These are phyloP conservation scores for Leucogyrophana mollusca DNA, from an alignment of 768 basidiomycete species.

Conservation along the genomic window DNA sequence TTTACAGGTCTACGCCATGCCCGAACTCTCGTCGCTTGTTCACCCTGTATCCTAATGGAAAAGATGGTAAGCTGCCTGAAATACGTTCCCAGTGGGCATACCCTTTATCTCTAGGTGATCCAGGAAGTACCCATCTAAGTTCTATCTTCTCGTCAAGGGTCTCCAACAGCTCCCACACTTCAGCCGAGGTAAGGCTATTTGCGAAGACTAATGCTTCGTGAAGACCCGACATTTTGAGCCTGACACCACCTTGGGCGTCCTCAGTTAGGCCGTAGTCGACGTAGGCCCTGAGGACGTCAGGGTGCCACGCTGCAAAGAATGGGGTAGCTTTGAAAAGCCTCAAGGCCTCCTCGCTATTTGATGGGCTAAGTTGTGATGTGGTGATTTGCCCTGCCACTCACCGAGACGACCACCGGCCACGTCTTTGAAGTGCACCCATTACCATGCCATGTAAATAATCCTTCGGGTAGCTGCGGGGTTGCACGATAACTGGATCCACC, in stretches of 20 bases:
- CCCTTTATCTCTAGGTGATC: constrained; percentile 7
- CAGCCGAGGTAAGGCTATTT: constrained; percentile 31
- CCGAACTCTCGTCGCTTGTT: constrained; percentile 11
- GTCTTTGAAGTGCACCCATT: constrained; percentile 52
- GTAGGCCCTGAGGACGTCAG: constrained; percentile 57
- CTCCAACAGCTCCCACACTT: constrained; percentile 27
- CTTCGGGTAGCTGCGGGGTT: constrained; percentile 7
- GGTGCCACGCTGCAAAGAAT: constrained; percentile 76
- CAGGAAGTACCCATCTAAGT: constrained; percentile 29
- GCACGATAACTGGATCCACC: constrained; percentile 72
- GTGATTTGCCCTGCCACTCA: constrained; percentile 21
- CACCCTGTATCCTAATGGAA: constrained; percentile 12
- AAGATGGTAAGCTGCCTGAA: background rate
- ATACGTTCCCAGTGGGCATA: constrained; percentile 4
- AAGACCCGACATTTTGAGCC: constrained; percentile 63
- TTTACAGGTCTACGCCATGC: constrained; percentile 31
- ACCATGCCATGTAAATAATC: constrained; percentile 13
- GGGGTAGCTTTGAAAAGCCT: constrained; percentile 45
- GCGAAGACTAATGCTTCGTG: constrained; percentile 66
- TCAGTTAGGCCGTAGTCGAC: constrained; percentile 53
- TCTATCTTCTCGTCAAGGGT: constrained; percentile 23
- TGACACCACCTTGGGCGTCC: constrained; percentile 36
- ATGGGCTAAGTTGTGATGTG: too few relatives aligned
- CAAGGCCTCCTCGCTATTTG: constrained; percentile 58
- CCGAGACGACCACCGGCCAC: constrained; percentile 65